Evolutionary conservation across 2,329 filamentous ascomycete species (phyloP).

Genomic region (Chrysosphaeria jannelii): DNA sequence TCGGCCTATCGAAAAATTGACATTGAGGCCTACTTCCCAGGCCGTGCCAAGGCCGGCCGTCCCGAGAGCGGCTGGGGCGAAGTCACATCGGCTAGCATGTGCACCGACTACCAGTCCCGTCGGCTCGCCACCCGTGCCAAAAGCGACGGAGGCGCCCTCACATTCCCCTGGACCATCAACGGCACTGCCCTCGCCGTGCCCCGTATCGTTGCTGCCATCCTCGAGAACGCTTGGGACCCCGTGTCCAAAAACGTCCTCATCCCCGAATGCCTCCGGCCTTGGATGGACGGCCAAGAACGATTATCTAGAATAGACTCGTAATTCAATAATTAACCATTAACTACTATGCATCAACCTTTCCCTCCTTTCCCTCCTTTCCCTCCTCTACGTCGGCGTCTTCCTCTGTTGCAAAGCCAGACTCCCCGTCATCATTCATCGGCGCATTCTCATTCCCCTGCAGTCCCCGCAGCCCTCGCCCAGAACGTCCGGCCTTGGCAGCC

Average conservation of each 20-base stretch:
- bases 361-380: conserved; percentile 4
- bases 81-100: conserved; percentile 68
- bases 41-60: conserved; percentile 18
- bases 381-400: conserved; percentile 7
- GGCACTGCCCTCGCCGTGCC: conserved; percentile 84
- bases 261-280: conserved; percentile 50
- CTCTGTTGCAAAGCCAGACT: conserved; percentile 2
- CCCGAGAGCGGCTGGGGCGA: conserved; percentile 51
- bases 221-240: conserved; percentile 80
- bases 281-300: conserved; percentile 53
- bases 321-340: neutral
- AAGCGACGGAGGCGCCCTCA: conserved; percentile 20
- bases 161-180: conserved; percentile 74
- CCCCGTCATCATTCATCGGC: conserved; percentile 10
- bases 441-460: conserved; percentile 9
- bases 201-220: conserved; percentile 56
- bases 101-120: conserved; percentile 79
- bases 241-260: conserved; percentile 32
- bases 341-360: conserved; percentile 4
- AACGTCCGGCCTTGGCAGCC: conserved; percentile 16
- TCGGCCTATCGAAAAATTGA: conserved; percentile 68
- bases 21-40: conserved; percentile 85
- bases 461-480: neutral
- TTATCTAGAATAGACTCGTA: too few relatives aligned
- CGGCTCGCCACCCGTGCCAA: conserved; percentile 49